These are phyloP conservation scores for Trichoderma brevicompactum DNA, from an alignment of 2,329 filamentous ascomycete species.

Conservation along the genomic window DNA sequence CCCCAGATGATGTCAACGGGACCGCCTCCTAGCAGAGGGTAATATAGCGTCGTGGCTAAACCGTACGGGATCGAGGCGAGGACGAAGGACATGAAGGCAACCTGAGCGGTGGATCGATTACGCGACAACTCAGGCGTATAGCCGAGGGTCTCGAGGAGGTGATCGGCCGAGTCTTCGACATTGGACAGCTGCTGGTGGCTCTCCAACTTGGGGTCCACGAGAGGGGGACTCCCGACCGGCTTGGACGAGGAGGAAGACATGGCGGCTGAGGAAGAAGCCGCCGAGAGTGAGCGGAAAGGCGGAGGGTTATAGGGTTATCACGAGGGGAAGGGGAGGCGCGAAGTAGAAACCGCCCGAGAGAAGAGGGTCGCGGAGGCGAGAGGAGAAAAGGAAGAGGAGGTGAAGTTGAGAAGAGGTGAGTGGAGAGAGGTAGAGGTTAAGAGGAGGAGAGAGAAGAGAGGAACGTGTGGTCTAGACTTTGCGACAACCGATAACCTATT, in stretches of 20 bases:
- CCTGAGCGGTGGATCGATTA: slow-evolving; percentile 69
- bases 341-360: background rate
- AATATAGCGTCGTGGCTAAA: slow-evolving; percentile 70
- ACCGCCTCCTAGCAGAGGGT: slow-evolving; percentile 68
- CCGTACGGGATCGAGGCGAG: slow-evolving; percentile 76
- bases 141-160: slow-evolving; percentile 65
- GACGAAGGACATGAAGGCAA: slow-evolving; percentile 77
- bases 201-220: slow-evolving; percentile 39
- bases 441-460: background rate
- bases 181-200: slow-evolving; percentile 33
- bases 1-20: slow-evolving; percentile 74
- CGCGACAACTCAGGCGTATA: slow-evolving; percentile 69
- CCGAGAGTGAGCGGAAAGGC: background rate
- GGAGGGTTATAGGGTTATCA: slow-evolving; percentile 5
- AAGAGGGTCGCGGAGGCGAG: background rate
- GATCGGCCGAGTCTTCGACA: slow-evolving; percentile 57
- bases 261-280: slow-evolving; percentile 1
- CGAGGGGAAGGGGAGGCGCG: background rate
- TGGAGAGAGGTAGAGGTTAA: background rate
- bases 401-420: background rate
- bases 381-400: background rate
- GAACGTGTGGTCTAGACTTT: slow-evolving; percentile 16
- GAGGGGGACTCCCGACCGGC: slow-evolving; percentile 35
- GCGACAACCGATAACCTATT: slow-evolving; percentile 12
- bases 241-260: slow-evolving; percentile 32